These are phyloP conservation scores for Candida pseudoviswanathii DNA, from an alignment of 1,139 yeast genomes.

Conservation along the genomic window DNA sequence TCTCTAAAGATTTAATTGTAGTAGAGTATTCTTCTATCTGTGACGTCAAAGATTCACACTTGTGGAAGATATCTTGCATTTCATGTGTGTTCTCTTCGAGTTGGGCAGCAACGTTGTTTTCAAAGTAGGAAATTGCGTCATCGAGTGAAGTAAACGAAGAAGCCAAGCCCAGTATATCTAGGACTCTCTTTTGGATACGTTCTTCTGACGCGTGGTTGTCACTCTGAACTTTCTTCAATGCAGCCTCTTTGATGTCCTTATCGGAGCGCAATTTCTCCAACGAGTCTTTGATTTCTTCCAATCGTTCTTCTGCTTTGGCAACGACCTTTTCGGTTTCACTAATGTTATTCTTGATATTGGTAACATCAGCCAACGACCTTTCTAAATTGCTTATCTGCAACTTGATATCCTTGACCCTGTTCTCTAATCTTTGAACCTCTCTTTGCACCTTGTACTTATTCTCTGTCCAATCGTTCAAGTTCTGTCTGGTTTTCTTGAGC, in stretches of 20 bases:
- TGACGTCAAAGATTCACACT: conserved; percentile 11
- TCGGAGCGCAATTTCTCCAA: conserved; percentile 17
- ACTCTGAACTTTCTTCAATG: conserved; percentile 25
- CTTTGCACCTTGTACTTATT: conserved; percentile 51
- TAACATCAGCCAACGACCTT: conserved; percentile 45
- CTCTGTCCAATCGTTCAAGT: conserved; percentile 45
- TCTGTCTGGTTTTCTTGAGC: conserved; percentile 48
- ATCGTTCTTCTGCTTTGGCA: conserved; percentile 16
- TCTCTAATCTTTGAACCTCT: conserved; percentile 53
- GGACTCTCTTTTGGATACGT: conserved; percentile 11
- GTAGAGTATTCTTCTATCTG: conserved; percentile 27
- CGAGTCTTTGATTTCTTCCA: conserved; percentile 17
- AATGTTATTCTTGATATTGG: conserved; percentile 21
- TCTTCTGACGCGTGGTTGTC: conserved; percentile 24
- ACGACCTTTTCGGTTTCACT: conserved; percentile 22
- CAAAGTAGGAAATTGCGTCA: conserved; percentile 22
- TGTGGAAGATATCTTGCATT: conserved; percentile 13
- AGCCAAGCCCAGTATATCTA: conserved; percentile 5
- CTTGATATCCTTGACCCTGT: conserved; percentile 56
- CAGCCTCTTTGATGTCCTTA: conserved; percentile 20
- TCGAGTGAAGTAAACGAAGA: conserved; percentile 13
- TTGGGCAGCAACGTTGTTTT: conserved; percentile 19
- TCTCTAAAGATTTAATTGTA: conserved; percentile 27
- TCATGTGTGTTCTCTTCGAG: conserved; percentile 23
- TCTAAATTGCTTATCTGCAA: conserved; percentile 59